phyloP scores from a whole-genome alignment of 768 basidiomycete genomes.

The Hirschioporus abietinus region DNA sequence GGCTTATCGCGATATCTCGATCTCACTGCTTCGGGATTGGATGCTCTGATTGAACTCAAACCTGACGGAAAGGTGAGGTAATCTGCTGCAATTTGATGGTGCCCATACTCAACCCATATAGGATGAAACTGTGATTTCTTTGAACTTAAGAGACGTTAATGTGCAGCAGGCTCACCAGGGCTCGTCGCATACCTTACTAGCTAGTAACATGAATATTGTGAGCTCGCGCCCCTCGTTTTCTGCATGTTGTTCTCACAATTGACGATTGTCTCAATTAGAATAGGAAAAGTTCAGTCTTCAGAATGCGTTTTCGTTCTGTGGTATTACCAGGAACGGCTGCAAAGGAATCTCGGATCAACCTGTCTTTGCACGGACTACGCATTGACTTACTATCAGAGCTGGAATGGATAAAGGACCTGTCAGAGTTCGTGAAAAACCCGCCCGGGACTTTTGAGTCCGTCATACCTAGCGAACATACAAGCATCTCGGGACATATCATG shows the following conservation, averaged over 20 bases:
- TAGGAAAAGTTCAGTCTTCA: not conserved
- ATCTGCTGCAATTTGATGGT: not conserved
- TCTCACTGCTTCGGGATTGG: slow-evolving; percentile 55
- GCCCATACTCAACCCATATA: slow-evolving; percentile 23
- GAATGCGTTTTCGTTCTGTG: slow-evolving; percentile 33
- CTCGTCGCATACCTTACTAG: not conserved
- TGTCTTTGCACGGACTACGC: slow-evolving; percentile 60
- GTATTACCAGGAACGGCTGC: slow-evolving; percentile 50
- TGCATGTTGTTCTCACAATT: not conserved
- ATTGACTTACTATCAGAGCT: slow-evolving; percentile 58
- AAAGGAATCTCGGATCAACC: slow-evolving; percentile 75
- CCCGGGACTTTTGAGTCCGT: slow-evolving; percentile 95
- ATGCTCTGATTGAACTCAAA: slow-evolving; percentile 59
- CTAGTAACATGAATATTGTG: not conserved
- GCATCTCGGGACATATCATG: slow-evolving; percentile 53
- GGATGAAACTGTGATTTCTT: slow-evolving; percentile 65
- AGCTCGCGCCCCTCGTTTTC: not conserved
- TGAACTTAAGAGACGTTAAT: slow-evolving; percentile 57
- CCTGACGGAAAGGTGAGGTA: slow-evolving; percentile 61
- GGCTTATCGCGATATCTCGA: slow-evolving; percentile 46
- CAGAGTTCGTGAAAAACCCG: slow-evolving; percentile 69
- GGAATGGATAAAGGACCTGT: slow-evolving; percentile 57
- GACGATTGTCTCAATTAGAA: not conserved
- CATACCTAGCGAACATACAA: slow-evolving; percentile 82
- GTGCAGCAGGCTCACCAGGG: slow-evolving; percentile 24